phyloP scores from a whole-genome alignment of 2,329 filamentous ascomycete genomes.

The Apiospora koreana region DNA sequence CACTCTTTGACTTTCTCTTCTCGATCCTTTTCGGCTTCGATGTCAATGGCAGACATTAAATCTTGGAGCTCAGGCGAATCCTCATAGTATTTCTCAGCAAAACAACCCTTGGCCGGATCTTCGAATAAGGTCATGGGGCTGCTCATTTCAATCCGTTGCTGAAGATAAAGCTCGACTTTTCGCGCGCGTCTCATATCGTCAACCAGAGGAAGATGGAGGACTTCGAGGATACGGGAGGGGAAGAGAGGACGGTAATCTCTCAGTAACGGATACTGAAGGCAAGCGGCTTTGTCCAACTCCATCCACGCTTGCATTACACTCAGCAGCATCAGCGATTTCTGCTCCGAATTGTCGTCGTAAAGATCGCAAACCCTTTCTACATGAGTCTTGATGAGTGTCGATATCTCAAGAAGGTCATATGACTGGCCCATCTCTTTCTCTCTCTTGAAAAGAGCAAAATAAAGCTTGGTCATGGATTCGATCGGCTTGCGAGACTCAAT shows the following conservation, averaged over 20 bases:
- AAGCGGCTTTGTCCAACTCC: constrained; percentile 50
- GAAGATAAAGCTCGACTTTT: constrained; percentile 49
- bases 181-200: constrained; percentile 53
- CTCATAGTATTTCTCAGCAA: constrained; percentile 49
- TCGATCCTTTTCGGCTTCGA: constrained; percentile 19
- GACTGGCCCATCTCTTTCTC: not conserved
- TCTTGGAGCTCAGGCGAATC: constrained; percentile 28
- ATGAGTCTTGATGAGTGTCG: constrained; percentile 37
- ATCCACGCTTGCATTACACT: constrained; percentile 59
- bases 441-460: not conserved
- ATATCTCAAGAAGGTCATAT: constrained; percentile 23
- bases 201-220: constrained; percentile 48
- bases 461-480: not conserved
- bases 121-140: constrained; percentile 47
- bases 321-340: constrained; percentile 53
- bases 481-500: not conserved
- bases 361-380: constrained; percentile 31
- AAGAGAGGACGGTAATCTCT: constrained; percentile 53
- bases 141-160: constrained; percentile 31
- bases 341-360: constrained; percentile 47
- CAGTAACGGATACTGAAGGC: constrained; percentile 46
- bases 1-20: constrained; percentile 35
- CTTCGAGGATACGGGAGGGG: constrained; percentile 47
- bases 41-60: constrained; percentile 25
- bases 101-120: constrained; percentile 42